Evolutionary conservation across 2,329 filamentous ascomycete species (phyloP).

Genomic region (Trichothecium roseum): DNA sequence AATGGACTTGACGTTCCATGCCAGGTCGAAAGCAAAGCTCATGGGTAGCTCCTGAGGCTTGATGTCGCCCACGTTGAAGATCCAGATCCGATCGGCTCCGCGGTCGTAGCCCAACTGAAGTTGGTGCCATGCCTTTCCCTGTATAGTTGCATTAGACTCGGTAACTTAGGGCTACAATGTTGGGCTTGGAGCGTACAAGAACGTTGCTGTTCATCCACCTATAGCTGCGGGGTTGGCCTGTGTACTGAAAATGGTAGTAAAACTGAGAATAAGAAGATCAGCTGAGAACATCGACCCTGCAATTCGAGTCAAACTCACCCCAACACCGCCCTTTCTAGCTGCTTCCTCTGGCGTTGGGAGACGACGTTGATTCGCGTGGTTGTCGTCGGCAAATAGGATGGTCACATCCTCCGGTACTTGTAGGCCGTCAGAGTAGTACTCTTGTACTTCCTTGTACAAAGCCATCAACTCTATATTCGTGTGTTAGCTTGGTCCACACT

Average conservation of each 20-base stretch:
- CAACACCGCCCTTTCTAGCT: conserved; percentile 44
- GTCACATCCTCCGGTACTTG: conserved; percentile 45
- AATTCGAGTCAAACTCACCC: conserved; percentile 21
- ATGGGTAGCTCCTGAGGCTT: conserved; percentile 50
- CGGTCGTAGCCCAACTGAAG: conserved; percentile 43
- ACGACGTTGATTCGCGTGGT: conserved; percentile 46
- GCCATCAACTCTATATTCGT: conserved; percentile 17
- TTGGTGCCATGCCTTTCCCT: conserved; percentile 22
- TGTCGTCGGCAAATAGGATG: conserved; percentile 51
- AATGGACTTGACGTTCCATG: conserved; percentile 34
- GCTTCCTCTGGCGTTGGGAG: conserved; percentile 43
- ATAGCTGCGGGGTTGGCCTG: conserved; percentile 21
- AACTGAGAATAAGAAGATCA: conserved; percentile 16
- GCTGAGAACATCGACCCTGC: no score
- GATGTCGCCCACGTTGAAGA: conserved; percentile 55
- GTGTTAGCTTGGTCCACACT: background rate
- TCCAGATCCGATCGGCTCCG: conserved; percentile 49
- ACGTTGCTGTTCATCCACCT: conserved; percentile 45
- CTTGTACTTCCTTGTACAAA: conserved; percentile 51
- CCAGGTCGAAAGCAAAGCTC: conserved; percentile 43
- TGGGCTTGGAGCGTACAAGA: conserved; percentile 26
- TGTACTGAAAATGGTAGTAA: conserved; percentile 37
- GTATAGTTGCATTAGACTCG: background rate
- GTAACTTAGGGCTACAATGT: no score
- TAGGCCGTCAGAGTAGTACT: conserved; percentile 48